A percentile compares a stretch with the other conserved stretches of the same genome.
These are phyloP conservation scores for Cudoniella acicularis DNA, from an alignment of 495 filamentous ascomycete genomes.

Conservation along the genomic window DNA sequence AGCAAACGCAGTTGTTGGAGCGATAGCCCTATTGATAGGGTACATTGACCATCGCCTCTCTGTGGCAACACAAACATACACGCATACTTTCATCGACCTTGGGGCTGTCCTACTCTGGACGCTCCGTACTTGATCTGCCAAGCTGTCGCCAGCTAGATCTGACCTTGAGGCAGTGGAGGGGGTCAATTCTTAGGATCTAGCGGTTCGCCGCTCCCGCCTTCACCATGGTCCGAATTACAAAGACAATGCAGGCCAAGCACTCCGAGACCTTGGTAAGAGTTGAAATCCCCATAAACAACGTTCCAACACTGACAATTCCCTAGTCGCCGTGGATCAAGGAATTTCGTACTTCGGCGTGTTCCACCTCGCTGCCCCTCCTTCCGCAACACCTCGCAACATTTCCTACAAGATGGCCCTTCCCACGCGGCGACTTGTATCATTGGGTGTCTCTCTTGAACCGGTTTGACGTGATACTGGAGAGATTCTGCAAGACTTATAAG, in stretches of 20 bases:
- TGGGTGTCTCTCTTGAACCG: constrained; percentile 95
- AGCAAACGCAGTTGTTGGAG: constrained; percentile 5
- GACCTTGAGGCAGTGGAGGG: constrained; percentile 24
- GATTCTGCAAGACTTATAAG: constrained; percentile 75
- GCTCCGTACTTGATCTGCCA: constrained; percentile 19
- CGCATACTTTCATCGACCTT: neutral
- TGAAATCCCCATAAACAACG: neutral
- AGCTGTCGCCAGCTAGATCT: constrained; percentile 22
- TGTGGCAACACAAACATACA: constrained; percentile 7
- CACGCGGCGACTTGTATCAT: constrained; percentile 95
- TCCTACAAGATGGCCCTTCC: constrained; percentile 88
- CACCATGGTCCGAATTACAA: constrained; percentile 95
- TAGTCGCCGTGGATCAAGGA: constrained; percentile 84
- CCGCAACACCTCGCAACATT: constrained; percentile 74
- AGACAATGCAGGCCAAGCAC: constrained; percentile 87
- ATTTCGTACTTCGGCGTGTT: constrained; percentile 66
- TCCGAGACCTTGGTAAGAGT: constrained; percentile 84
- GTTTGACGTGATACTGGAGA: constrained; percentile 84
- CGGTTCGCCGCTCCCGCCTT: constrained; percentile 49
- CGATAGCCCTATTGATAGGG: neutral
- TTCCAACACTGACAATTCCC: constrained; percentile 4
- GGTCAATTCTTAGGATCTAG: constrained; percentile 22
- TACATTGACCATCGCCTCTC: neutral
- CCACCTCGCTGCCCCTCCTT: constrained; percentile 69
- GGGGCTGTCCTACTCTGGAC: constrained; percentile 24